phyloP scores from a whole-genome alignment of 768 basidiomycete species.

The Boletus sp. region DNA sequence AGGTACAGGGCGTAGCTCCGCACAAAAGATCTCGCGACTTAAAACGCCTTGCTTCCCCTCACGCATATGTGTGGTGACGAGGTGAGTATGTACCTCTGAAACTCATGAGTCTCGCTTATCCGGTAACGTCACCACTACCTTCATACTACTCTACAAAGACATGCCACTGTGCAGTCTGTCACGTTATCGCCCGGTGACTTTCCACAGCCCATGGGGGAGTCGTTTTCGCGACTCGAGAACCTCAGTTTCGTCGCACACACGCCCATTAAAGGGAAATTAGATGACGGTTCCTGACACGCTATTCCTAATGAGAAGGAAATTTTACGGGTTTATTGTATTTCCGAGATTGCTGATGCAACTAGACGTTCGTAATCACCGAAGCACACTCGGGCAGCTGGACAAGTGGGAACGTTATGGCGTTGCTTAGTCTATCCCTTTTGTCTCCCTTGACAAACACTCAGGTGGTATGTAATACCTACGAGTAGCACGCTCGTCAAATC shows the following conservation, averaged over 20 bases:
- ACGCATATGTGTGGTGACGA: no score
- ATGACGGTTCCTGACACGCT: not conserved
- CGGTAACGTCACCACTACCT: conserved; percentile 12
- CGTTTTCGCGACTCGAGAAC: no score
- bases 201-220: not conserved
- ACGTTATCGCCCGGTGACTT: not conserved
- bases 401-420: no score
- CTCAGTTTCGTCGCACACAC: not conserved
- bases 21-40: conserved; percentile 5
- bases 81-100: not conserved
- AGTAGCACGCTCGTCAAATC: not conserved
- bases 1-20: not conserved
- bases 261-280: not conserved
- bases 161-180: not conserved
- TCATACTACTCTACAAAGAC: not conserved
- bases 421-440: no score
- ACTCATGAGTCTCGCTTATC: conserved; percentile 16
- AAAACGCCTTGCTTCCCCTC: conserved; percentile 8
- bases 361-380: not conserved
- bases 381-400: not conserved
- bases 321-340: not conserved
- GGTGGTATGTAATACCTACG: not conserved
- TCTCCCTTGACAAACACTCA: no score
- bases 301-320: not conserved
- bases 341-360: not conserved